Conservation (phyloP, 116 monocot species). For the Cymodocea nodosa region DNA sequence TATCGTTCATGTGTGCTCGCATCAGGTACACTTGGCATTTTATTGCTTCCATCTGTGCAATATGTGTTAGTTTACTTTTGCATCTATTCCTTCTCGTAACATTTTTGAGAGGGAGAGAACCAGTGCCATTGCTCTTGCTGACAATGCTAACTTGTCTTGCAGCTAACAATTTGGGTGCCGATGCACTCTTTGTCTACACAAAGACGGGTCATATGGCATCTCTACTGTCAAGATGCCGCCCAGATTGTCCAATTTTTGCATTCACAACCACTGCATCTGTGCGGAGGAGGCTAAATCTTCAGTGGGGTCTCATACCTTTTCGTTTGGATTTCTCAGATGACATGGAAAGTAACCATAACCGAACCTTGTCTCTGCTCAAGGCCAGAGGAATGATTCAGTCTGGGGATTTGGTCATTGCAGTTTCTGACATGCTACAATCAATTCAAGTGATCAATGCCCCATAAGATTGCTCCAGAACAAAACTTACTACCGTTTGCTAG, state of each 20-base stretch:
- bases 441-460: slow-evolving; percentile 98
- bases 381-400: slow-evolving; percentile 91
- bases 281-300: slow-evolving; percentile 73
- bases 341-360: slow-evolving; percentile 97
- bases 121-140: too few relatives aligned
- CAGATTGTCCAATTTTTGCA: slow-evolving; percentile 95
- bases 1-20: too few relatives aligned
- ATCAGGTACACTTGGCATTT: too few relatives aligned
- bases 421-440: slow-evolving; percentile 88
- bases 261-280: slow-evolving; percentile 84
- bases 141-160: slow-evolving; percentile 5
- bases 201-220: slow-evolving; percentile 90
- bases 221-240: slow-evolving; percentile 85
- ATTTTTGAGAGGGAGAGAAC: too few relatives aligned
- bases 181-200: slow-evolving; percentile 90
- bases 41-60: too few relatives aligned
- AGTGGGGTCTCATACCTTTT: slow-evolving; percentile 96
- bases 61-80: too few relatives aligned
- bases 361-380: slow-evolving; percentile 88
- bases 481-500: background rate
- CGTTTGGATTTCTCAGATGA: slow-evolving; percentile 74
- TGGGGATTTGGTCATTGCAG: slow-evolving; percentile 82
- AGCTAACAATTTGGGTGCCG: slow-evolving; percentile 90
- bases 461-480: slow-evolving; percentile 6
- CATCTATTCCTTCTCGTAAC: too few relatives aligned